phyloP scores from a whole-genome alignment of 805 yeast species.

The Monosporozyma solicola region DNA sequence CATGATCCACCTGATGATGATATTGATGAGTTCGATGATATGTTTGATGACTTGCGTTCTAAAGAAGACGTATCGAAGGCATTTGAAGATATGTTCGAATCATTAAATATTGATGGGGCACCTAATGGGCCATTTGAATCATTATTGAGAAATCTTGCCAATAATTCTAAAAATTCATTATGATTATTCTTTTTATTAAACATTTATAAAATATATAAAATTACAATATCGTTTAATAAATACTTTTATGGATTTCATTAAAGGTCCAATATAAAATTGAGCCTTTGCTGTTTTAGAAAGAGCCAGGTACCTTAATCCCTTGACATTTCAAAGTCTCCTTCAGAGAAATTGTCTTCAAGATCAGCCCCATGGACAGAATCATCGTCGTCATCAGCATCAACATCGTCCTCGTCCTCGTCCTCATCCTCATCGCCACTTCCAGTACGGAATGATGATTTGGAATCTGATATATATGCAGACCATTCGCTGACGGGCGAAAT shows the following conservation, averaged over 20 bases:
- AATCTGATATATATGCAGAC: conserved; percentile 12
- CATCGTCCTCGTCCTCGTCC: background rate
- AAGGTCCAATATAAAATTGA: background rate
- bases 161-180: background rate
- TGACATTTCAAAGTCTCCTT: conserved; percentile 3
- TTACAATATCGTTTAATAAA: background rate
- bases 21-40: conserved; percentile 6
- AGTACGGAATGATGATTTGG: conserved; percentile 9
- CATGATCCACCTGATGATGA: conserved; percentile 10
- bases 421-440: conserved; percentile 12
- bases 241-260: background rate
- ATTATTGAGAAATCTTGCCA: conserved; percentile 7
- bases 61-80: conserved; percentile 4
- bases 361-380: conserved; percentile 18
- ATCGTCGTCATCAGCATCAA: conserved; percentile 2
- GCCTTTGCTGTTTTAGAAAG: background rate
- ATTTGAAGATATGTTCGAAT: conserved; percentile 8
- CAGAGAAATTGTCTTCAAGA: conserved; percentile 18
- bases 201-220: background rate
- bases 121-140: conserved; percentile 11
- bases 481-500: conserved; percentile 11
- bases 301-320: background rate
- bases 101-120: conserved; percentile 8
- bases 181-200: background rate
- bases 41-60: conserved; percentile 3